These are phyloP conservation scores for Citeromyces nyonsensis DNA, from an alignment of 805 yeast species.

Conservation along the genomic window DNA sequence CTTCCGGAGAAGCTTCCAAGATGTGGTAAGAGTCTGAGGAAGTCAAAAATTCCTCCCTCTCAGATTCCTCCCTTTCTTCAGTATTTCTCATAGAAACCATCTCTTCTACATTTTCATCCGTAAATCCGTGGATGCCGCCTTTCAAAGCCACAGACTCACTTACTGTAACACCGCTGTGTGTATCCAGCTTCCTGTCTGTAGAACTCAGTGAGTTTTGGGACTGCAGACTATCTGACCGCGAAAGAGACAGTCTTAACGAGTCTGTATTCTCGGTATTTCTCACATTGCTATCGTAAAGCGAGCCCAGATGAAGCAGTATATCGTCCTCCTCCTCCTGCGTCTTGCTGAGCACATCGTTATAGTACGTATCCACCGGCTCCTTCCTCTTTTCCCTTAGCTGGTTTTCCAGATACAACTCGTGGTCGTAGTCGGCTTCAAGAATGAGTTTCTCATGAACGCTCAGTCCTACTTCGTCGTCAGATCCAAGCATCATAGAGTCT, in stretches of 20 bases:
- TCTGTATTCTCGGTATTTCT: constrained; percentile 11
- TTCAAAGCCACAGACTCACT: constrained; percentile 5
- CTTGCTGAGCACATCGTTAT: constrained; percentile 5
- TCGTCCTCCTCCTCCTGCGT: constrained; percentile 11
- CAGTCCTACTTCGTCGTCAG: constrained; percentile 11
- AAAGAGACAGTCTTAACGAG: constrained; percentile 12
- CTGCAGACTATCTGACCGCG: constrained; percentile 12
- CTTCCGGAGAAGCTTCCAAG: too few species aligned
- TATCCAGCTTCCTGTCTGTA: constrained; percentile 11
- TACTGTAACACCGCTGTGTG: constrained; percentile 7
- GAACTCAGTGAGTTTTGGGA: constrained; percentile 13
- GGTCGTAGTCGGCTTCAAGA: constrained; percentile 9
- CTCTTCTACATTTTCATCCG: constrained; percentile 7
- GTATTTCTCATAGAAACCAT: constrained; percentile 2
- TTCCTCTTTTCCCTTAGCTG: constrained; percentile 7
- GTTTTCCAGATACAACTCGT: constrained; percentile 12
- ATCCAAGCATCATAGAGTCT: constrained; percentile 10
- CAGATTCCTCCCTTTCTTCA: constrained; percentile 1
- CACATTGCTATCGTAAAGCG: constrained; percentile 15
- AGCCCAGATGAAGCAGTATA: constrained; percentile 13
- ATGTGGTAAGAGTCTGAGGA: too few species aligned
- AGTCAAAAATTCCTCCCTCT: background rate
- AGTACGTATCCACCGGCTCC: constrained; percentile 7
- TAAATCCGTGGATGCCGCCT: constrained; percentile 10
- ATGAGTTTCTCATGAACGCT: constrained; percentile 4